Evolutionary conservation across 1,284 basidiomycete species (phyloP), one percentile per base, ranked within the genome.

Genomic region (Phylloporus sp.): DNA sequence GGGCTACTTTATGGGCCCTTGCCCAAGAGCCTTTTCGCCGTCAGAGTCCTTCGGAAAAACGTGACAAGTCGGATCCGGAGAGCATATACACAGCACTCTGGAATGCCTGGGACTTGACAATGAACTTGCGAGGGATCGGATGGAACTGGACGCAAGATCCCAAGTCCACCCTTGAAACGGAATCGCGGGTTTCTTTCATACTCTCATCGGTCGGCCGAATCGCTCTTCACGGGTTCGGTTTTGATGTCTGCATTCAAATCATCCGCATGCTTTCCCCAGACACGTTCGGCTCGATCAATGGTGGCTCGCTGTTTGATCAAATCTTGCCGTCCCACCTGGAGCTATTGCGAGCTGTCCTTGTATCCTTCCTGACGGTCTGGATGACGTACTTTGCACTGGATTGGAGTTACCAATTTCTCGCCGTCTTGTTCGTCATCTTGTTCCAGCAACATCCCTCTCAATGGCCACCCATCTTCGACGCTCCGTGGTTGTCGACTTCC

Each of bases 301-400:
- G 75, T 17, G 81, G 80, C 8, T 79, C 82, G 29, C 83, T 90
- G 47, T 87, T 84, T 70, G 81, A 86, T 69, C 54, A 70, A 17
- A 71, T 75, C 13, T 73, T 86, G 3, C 75, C 84, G 15, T 77
- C 75, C 2, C 26, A 77, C 13, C 64, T 71, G 1, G 81, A 82
- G 47, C 82, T 85, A 31, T 15, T 47, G 22, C 64, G 65, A 10
- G 20, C 68, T 5, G 73, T 77, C 8, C 31, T 76, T 34, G 74
- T 86, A 24, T 78, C 79, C 12, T 66, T 82, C 51, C 67, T 83
- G 50, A 66, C 77, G 1, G 81, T 82, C 5, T 71, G 82, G 44
- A 67, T 77, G 31, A 67, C 84, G 20, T 86, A 82, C 57, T 29
- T 76, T 78, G 29, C 32, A n/a, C 34, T 52, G 39, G 11, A 26